Conservation (phyloP, 2,329 filamentous ascomycete genomes). For the Cytospora paraplurivora region DNA sequence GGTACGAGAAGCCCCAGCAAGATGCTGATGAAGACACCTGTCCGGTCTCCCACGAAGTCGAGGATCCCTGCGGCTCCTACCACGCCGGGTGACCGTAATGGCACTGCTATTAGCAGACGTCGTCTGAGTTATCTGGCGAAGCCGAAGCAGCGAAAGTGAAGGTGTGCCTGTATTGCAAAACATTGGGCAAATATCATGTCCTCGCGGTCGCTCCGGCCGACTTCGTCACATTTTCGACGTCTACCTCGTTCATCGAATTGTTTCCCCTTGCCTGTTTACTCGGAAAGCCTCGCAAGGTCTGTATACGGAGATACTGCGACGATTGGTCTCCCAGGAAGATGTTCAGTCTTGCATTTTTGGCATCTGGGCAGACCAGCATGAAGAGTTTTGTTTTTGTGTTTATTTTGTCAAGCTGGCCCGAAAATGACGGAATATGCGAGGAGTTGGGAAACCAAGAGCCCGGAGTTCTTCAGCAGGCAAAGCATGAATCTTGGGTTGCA, state of each 20-base stretch:
- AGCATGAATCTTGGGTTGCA: too few species aligned
- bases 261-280: constrained; percentile 2
- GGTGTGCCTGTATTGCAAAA: neutral
- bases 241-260: neutral
- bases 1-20: constrained; percentile 22
- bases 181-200: neutral
- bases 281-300: neutral
- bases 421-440: neutral
- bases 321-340: neutral
- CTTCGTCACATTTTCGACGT: neutral
- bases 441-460: neutral
- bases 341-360: neutral
- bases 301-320: neutral
- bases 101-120: constrained; percentile 19
- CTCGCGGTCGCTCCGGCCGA: neutral
- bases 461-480: neutral
- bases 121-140: constrained; percentile 24
- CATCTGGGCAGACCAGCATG: constrained; percentile 14
- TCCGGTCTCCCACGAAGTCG: constrained; percentile 20
- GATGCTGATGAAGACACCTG: constrained; percentile 18
- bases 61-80: constrained; percentile 15
- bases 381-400: neutral
- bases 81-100: constrained; percentile 20
- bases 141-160: constrained; percentile 28
- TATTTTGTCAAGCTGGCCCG: neutral